phyloP scores from a whole-genome alignment of 208 protist species.

The Tritrichomonas foetus region DNA sequence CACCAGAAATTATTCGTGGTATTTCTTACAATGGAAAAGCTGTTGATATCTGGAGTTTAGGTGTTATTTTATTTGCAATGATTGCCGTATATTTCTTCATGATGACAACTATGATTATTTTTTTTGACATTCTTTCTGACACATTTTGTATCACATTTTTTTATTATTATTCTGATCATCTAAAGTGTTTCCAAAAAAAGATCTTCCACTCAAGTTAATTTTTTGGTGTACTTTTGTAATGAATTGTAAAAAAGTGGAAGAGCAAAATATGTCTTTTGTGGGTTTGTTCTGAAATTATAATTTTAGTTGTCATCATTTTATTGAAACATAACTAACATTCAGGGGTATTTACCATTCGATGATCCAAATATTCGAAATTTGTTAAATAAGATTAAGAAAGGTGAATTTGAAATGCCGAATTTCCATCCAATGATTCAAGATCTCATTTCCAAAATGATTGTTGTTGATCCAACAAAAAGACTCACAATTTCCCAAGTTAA shows the following conservation, averaged over 20 bases:
- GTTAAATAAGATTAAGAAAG: background rate
- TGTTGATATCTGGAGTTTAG: slow-evolving; percentile 25
- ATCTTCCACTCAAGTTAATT: background rate
- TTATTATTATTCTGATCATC: no score
- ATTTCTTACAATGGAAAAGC: slow-evolving; percentile 15
- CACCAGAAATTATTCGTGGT: slow-evolving; percentile 72
- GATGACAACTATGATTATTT: no score
- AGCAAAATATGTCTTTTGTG: background rate
- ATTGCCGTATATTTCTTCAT: background rate
- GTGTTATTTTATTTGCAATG: background rate
- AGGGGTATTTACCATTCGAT: slow-evolving; percentile 11
- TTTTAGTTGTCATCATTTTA: no score
- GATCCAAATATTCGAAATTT: background rate
- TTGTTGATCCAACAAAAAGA: background rate
- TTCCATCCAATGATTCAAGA: background rate
- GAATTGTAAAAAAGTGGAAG: no score
- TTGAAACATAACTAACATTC: background rate
- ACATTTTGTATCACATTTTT: no score
- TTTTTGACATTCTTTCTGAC: no score
- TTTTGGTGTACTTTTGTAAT: background rate
- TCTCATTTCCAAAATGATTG: background rate
- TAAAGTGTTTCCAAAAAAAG: no score
- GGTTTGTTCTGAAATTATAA: no score
- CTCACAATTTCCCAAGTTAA: background rate
- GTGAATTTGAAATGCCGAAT: background rate